Percentiles rank a stretch among this genome's conserved stretches.
Conservation (phyloP, 2,329 filamentous ascomycete genomes). For the Aspergillus quadricinctus region DNA sequence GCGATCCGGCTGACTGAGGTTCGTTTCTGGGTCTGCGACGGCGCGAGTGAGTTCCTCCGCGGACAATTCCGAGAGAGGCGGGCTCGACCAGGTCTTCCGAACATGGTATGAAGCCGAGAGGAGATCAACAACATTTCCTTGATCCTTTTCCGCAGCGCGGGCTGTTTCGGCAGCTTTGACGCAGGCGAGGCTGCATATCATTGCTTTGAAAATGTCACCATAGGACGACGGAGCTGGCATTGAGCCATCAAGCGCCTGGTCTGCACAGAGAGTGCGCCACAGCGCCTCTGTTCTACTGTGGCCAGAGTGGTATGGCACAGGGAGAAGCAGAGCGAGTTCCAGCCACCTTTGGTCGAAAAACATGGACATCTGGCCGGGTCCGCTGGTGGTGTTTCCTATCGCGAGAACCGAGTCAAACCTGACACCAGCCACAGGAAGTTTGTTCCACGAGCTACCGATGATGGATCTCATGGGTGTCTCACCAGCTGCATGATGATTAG, state of each 20-base stretch:
- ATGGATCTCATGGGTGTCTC: background rate
- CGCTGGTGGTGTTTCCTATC: background rate
- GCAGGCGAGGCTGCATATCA: background rate
- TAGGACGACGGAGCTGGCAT: background rate
- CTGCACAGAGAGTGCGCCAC: constrained; percentile 4
- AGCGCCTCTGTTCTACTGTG: constrained; percentile 1
- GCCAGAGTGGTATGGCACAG: background rate
- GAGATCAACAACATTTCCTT: background rate
- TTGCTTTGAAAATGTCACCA: background rate
- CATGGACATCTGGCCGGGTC: constrained; percentile 1
- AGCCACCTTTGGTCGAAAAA: constrained; percentile 5
- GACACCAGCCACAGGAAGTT: background rate
- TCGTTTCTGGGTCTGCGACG: background rate
- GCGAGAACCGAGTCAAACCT: background rate
- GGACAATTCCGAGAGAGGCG: background rate
- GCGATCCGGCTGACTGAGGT: background rate
- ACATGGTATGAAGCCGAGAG: background rate
- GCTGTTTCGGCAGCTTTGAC: background rate
- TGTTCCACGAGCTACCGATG: background rate
- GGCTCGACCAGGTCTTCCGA: background rate
- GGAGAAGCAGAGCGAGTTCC: constrained; percentile 2
- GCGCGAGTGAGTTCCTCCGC: background rate
- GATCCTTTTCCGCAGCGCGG: background rate
- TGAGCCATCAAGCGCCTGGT: background rate
- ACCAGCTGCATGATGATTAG: background rate